Base-by-base conservation (phyloP, 2,329 filamentous ascomycete genomes). In the Pestalotiopsis sp. region DNA sequence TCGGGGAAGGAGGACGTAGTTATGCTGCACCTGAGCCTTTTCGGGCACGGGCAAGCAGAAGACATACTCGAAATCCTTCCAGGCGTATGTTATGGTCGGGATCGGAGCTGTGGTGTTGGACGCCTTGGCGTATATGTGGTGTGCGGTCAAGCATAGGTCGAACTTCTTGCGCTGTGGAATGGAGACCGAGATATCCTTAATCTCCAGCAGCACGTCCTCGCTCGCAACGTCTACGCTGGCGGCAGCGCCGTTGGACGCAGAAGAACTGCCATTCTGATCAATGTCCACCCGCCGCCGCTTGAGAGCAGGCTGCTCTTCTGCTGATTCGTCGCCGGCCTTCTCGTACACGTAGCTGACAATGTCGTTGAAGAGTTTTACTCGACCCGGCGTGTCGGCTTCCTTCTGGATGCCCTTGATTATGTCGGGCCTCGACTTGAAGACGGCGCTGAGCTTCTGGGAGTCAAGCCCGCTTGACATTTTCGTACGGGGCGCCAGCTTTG, bases 81-180 rank as follows among this genome's bases (percentile, higher is more conserved):
- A 91, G 0, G 86, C 82, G 72, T 90, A 89, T 14, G 85, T 83
- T 62, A 88, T 86, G 60, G 85, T 85, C 20, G 84, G 79, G 17
- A 87, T 82, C 0, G 88, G 87, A 27, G 81, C 80, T 2, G 83
- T 84, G 1, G 86, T 86, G 58, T 84, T 84, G 0, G 87, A 81
- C 1, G 81, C 80, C 45, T 86, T 83, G 14, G 88, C 88, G 71
- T 90, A 91, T 41, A 91, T 74, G 71, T 88, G 87, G 69, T 84
- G 83, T 5, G 83, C 79, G 2, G 89, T 92, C 70, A 92, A 87
- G 77, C 87, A 90, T 9, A 92, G 77, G 71, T 89, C 88, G 72
- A 89, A 89, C 78, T 92, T 92, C 79, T 92, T 92, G 71, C 90
- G 84, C 79, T 90, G 88, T 0, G 90, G 90, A 3, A 91, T 84